Evolutionary conservation across 345 rosid genomes (phyloP).

Genomic region (Mercurialis annua): DNA sequence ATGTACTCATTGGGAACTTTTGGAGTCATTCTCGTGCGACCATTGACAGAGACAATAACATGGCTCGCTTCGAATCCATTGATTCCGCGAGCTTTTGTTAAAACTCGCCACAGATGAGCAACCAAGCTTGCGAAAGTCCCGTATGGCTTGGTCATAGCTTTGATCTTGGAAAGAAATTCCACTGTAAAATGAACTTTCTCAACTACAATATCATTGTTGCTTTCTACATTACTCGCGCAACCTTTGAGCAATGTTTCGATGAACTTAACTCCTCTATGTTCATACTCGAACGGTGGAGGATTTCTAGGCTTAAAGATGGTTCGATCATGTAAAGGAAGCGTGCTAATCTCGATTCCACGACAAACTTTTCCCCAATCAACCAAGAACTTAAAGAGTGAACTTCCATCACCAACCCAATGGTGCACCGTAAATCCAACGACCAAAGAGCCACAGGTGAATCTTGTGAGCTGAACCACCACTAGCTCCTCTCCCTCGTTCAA

Average conservation of each 20-base stretch:
- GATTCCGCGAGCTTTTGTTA: constrained; percentile 28
- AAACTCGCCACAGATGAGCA: constrained; percentile 31
- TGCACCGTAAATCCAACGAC: constrained; percentile 30
- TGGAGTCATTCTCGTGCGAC: constrained; percentile 20
- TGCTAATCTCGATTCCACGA: constrained; percentile 24
- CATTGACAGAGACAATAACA: constrained; percentile 23
- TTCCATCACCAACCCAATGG: constrained; percentile 30
- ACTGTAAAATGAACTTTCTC: constrained; percentile 25
- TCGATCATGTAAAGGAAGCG: constrained; percentile 21
- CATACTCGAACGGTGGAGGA: constrained; percentile 18
- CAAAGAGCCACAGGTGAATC: constrained; percentile 34
- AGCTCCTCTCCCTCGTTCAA: constrained; percentile 29
- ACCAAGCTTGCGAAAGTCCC: constrained; percentile 25
- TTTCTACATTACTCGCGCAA: background rate
- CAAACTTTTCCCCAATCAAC: constrained; percentile 34
- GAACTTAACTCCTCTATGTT: constrained; percentile 25
- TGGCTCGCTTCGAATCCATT: constrained; percentile 14
- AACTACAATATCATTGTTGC: constrained; percentile 13
- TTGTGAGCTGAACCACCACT: constrained; percentile 30
- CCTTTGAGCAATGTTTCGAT: constrained; percentile 6
- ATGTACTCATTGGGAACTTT: constrained; percentile 32
- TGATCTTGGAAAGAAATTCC: constrained; percentile 30
- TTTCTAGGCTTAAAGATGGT: constrained; percentile 22
- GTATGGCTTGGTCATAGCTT: constrained; percentile 20
- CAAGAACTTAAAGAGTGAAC: constrained; percentile 23